A percentile compares a stretch with the other conserved stretches of the same genome.
Evolutionary conservation across 2,329 filamentous ascomycete genomes (phyloP).

Genomic region (Xylaria sp.): DNA sequence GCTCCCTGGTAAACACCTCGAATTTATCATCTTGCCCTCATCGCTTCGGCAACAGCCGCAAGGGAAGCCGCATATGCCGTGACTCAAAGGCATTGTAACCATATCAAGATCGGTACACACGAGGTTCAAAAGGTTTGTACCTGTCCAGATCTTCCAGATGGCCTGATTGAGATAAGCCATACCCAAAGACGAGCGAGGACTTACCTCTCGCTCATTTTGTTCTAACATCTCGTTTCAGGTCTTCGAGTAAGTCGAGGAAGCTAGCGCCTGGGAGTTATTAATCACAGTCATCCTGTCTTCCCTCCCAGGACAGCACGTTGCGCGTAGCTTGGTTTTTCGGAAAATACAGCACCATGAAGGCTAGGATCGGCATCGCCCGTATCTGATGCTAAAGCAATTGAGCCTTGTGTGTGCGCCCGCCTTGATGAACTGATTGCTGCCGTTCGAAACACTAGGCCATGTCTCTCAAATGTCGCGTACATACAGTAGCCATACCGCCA

Average conservation of each 20-base stretch:
- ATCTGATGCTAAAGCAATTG: not conserved
- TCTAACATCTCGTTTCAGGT: too few relatives aligned
- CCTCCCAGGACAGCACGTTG: too few relatives aligned
- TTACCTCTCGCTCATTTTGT: too few relatives aligned
- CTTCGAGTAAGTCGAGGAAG: too few relatives aligned
- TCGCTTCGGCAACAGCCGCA: slow-evolving; percentile 16
- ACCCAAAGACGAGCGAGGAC: not conserved
- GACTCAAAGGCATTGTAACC: not conserved
- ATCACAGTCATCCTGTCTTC: too few relatives aligned
- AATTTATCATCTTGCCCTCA: not conserved
- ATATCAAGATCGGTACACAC: not conserved
- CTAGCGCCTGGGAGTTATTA: not conserved
- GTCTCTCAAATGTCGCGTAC: not conserved
- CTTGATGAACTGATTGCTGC: not conserved
- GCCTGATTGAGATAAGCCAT: too few relatives aligned
- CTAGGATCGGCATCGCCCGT: not conserved
- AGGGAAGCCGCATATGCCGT: not conserved
- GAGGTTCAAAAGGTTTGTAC: not conserved
- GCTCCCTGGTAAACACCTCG: not conserved
- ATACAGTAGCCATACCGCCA: too few relatives aligned
- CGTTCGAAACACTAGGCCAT: not conserved
- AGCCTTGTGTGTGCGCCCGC: not conserved
- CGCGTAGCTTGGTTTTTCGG: too few relatives aligned
- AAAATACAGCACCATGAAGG: not conserved
- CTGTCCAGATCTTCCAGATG: too few relatives aligned